Evolutionary conservation across 805 yeast genomes (phyloP), one percentile per base, ranked within the genome.

Genomic region (Pichia nakasei): DNA sequence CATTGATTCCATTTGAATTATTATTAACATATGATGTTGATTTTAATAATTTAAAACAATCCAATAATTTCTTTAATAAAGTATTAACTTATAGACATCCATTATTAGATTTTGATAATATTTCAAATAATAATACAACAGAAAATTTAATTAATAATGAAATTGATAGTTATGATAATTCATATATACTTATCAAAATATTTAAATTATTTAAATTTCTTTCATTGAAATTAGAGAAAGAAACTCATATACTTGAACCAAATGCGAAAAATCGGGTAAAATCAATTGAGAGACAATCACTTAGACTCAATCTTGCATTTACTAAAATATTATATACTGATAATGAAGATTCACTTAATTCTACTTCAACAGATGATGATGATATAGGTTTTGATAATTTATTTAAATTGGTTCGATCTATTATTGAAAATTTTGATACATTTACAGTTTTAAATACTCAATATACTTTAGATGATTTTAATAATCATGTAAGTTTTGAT

Each of bases 131-230:
- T 22, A 44, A 24, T 24, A 24, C n/a, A n/a, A n/a, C n/a, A 24
- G 26, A 27, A 13, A 27, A 27, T 27, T 4, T 11, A 5, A 27
- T 6, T 7, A 27, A 8, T 27, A 27, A 8, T 8, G 44, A 24
- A 41, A 43, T 45, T n/a, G 48, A 44, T 9, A 46, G 43, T 17
- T 57, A 60, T 42, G 59, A 57, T 41, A 61, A 63, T 41, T 52
- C 60, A 8, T 70, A 72, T 52, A 63, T 76, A 39, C 57, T 74
- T 9, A 63, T 70, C 13, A 68, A 73, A 27, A 11, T 61, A 7
- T 54, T 65, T 40, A 72, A 72, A 52, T 57, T 68, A 40, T 61
- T 73, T 26, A 48, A 53, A 19, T 38, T 44, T 9, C 33, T 64
- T 21, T 40, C 49, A 22, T 20, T 42, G 4, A 63, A 62, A 37